A percentile compares a stretch with the other conserved stretches of the same genome.
Evolutionary conservation across 306 rosid species (phyloP).

Genomic region (Begonia peltatifolia): DNA sequence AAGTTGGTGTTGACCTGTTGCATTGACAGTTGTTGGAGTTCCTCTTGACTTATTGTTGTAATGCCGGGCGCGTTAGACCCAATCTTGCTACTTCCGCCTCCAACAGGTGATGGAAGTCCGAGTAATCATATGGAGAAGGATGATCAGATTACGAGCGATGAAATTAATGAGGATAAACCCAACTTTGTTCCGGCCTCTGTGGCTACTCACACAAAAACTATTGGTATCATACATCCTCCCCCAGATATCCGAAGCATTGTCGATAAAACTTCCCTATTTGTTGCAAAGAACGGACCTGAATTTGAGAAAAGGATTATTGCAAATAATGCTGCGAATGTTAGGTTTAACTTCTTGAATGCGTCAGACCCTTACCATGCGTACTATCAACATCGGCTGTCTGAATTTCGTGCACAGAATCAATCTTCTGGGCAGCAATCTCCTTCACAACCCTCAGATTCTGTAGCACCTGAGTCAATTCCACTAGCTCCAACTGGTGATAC

Average conservation of each 20-base stretch:
- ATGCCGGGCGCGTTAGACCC: constrained; percentile 59
- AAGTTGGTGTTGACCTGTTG: too few relatives aligned
- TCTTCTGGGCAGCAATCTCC: constrained; percentile 35
- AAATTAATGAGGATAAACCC: constrained; percentile 28
- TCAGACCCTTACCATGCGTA: constrained; percentile 84
- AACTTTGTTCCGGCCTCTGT: constrained; percentile 31
- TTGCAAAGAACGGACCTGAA: constrained; percentile 80
- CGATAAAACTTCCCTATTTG: constrained; percentile 80
- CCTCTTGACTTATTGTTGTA: neutral
- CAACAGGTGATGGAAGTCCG: constrained; percentile 57
- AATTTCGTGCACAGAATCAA: constrained; percentile 66
- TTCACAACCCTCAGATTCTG: constrained; percentile 28
- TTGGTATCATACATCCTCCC: constrained; percentile 92
- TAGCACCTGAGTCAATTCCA: constrained; percentile 19
- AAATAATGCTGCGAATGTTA: constrained; percentile 60
- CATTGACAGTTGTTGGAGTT: too few relatives aligned
- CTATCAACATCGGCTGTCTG: constrained; percentile 77
- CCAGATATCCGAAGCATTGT: constrained; percentile 79
- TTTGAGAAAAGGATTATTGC: constrained; percentile 87
- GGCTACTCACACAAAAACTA: constrained; percentile 79
- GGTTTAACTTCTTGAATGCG: constrained; percentile 59
- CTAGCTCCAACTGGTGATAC: constrained; percentile 29
- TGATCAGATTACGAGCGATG: constrained; percentile 9
- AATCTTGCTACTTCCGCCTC: constrained; percentile 82
- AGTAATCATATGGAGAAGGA: constrained; percentile 21